A percentile compares a stretch with the other conserved stretches of the same genome.
These are phyloP conservation scores for Xylaria digitata DNA, from an alignment of 2,329 filamentous ascomycete genomes.

Conservation along the genomic window DNA sequence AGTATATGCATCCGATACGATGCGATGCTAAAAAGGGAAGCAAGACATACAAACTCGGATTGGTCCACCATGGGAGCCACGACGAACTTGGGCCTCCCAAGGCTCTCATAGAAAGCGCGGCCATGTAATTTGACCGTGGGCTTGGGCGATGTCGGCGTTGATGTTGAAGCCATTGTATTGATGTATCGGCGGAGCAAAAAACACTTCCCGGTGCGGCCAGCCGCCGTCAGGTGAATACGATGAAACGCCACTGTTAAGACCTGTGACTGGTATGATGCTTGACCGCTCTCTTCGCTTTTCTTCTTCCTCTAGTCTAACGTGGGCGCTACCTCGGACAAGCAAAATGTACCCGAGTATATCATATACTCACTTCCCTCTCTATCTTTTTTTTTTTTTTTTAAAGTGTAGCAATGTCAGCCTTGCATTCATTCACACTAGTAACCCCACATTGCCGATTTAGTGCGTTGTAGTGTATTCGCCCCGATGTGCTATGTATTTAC, in stretches of 20 bases:
- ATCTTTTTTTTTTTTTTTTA: constrained; percentile 9
- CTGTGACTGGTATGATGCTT: not conserved
- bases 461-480: not conserved
- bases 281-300: not conserved
- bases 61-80: constrained; percentile 98
- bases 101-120: constrained; percentile 91
- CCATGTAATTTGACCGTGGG: constrained; percentile 75
- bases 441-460: constrained; percentile 5
- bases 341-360: not conserved
- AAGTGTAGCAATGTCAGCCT: not conserved
- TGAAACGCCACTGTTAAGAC: constrained; percentile 29
- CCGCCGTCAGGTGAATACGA: constrained; percentile 35
- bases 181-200: constrained; percentile 35
- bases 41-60: constrained; percentile 85
- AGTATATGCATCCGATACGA: not conserved
- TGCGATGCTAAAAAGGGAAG: not conserved
- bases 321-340: not conserved
- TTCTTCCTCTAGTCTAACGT: no score
- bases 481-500: no score
- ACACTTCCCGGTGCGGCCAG: constrained; percentile 38
- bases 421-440: not conserved
- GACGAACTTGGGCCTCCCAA: constrained; percentile 90
- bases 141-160: constrained; percentile 42
- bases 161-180: constrained; percentile 46
- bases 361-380: not conserved